Conservation (phyloP, 441 rosid species). For the Macaranga tanarius region DNA sequence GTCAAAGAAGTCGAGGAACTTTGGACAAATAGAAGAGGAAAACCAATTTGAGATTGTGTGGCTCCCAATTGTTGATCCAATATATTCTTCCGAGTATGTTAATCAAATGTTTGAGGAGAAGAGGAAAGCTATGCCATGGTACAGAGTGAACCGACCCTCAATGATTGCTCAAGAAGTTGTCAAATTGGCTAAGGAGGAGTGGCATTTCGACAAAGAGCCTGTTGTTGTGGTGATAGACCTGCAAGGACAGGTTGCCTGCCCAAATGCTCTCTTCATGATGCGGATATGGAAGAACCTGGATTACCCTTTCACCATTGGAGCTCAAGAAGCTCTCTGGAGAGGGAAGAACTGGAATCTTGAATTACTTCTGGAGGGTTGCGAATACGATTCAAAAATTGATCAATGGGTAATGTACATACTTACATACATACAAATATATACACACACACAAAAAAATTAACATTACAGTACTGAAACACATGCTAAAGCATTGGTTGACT, state of each 20-base stretch:
- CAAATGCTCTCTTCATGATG: constrained; percentile 85
- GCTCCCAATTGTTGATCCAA: constrained; percentile 59
- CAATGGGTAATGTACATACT: too few species aligned
- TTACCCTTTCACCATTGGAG: constrained; percentile 60
- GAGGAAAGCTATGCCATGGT: constrained; percentile 60
- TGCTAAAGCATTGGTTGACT: too few species aligned
- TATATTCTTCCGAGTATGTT: constrained; percentile 31
- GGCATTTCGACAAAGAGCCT: constrained; percentile 63
- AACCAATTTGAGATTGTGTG: constrained; percentile 68
- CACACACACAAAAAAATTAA: too few species aligned
- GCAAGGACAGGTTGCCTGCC: constrained; percentile 62
- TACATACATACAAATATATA: too few species aligned
- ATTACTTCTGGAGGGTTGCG: constrained; percentile 51
- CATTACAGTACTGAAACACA: too few species aligned
- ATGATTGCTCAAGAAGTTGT: constrained; percentile 50
- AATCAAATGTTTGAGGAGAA: constrained; percentile 41
- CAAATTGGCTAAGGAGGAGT: constrained; percentile 49
- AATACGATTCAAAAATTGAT: too few species aligned
- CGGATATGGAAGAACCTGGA: constrained; percentile 69
- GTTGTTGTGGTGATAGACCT: constrained; percentile 67
- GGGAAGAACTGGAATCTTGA: constrained; percentile 57
- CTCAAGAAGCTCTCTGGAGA: constrained; percentile 62
- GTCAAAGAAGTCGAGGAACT: constrained; percentile 42
- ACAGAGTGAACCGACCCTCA: constrained; percentile 48
- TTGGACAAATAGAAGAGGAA: constrained; percentile 26